Evolutionary conservation across 2,329 filamentous ascomycete species (phyloP).

Genomic region (Sporothrix brasiliensis): DNA sequence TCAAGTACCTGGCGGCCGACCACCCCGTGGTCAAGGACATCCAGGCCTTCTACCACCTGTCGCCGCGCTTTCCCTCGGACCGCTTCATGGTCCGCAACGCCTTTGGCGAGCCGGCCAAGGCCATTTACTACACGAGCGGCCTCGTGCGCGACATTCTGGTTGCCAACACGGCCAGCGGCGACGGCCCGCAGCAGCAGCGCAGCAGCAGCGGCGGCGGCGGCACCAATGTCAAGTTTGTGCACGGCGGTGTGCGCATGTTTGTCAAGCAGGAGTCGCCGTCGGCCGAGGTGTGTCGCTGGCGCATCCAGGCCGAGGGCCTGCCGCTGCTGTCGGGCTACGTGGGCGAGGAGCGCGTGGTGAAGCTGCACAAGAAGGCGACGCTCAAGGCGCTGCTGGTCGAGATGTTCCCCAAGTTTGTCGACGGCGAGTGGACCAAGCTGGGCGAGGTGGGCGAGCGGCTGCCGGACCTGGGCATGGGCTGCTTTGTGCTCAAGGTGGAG

Average conservation of each 20-base stretch:
- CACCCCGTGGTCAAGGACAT: slow-evolving; percentile 79
- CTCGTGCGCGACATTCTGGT: slow-evolving; percentile 82
- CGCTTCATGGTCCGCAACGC: slow-evolving; percentile 97
- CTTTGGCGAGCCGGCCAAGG: slow-evolving; percentile 82
- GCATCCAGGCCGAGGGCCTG: slow-evolving; percentile 93
- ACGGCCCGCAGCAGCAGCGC: slow-evolving; percentile 42
- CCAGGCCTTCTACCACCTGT: slow-evolving; percentile 82
- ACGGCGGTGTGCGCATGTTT: slow-evolving; percentile 98
- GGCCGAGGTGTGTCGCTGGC: slow-evolving; percentile 85
- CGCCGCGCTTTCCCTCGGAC: slow-evolving; percentile 80
- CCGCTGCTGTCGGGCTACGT: slow-evolving; percentile 90
- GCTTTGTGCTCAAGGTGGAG: slow-evolving; percentile 84
- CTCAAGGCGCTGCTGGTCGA: slow-evolving; percentile 82
- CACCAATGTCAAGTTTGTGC: slow-evolving; percentile 82
- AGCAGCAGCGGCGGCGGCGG: slow-evolving; percentile 17
- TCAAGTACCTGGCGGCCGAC: slow-evolving; percentile 79
- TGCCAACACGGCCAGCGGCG: slow-evolving; percentile 84
- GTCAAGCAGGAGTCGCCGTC: slow-evolving; percentile 95
- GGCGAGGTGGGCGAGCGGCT: slow-evolving; percentile 87
- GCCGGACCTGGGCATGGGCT: slow-evolving; percentile 80
- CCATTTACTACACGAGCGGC: slow-evolving; percentile 92
- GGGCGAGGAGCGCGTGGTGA: slow-evolving; percentile 73
- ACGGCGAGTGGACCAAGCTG: slow-evolving; percentile 72
- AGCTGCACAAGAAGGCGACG: slow-evolving; percentile 75
- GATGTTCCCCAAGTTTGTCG: slow-evolving; percentile 91